phyloP scores from a whole-genome alignment of 495 filamentous ascomycete species.

The Hyaloscypha variabilis region DNA sequence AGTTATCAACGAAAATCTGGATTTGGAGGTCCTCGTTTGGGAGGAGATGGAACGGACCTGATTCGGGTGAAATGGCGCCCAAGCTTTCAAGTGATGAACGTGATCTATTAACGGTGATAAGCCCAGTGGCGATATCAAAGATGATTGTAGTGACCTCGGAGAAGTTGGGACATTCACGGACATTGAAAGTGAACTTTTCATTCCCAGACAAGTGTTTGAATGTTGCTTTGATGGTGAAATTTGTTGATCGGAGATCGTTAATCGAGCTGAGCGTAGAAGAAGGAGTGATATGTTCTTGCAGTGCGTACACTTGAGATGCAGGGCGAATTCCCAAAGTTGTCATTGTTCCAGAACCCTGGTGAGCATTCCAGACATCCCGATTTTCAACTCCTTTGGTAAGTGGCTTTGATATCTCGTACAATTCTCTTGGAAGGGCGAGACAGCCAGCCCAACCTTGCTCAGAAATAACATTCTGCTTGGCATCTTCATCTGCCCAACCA shows the following conservation, averaged over 20 bases:
- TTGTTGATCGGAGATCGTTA: conserved; percentile 26
- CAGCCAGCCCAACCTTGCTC: conserved; percentile 29
- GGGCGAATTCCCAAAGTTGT: conserved; percentile 28
- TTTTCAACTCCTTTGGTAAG: conserved; percentile 1
- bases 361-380: conserved; percentile 17
- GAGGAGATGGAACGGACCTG: conserved; percentile 32
- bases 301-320: conserved; percentile 23
- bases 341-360: conserved; percentile 19
- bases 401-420: conserved; percentile 23
- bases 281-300: conserved; percentile 25
- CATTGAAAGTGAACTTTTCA: conserved; percentile 28
- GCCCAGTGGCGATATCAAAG: conserved; percentile 32
- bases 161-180: conserved; percentile 18
- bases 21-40: conserved; percentile 37
- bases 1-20: conserved; percentile 44
- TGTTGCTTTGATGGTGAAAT: conserved; percentile 29
- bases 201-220: conserved; percentile 34
- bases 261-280: conserved; percentile 24
- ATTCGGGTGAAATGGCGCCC: conserved; percentile 31
- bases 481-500: conserved; percentile 28
- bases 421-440: conserved; percentile 25
- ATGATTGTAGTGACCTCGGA: conserved; percentile 37
- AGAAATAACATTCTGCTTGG: conserved; percentile 6
- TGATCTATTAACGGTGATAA: conserved; percentile 34
- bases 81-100: conserved; percentile 32